Percentiles rank a stretch among this genome's conserved stretches.
Evolutionary conservation across 306 rosid genomes (phyloP).

Genomic region (Vigna angularis): DNA sequence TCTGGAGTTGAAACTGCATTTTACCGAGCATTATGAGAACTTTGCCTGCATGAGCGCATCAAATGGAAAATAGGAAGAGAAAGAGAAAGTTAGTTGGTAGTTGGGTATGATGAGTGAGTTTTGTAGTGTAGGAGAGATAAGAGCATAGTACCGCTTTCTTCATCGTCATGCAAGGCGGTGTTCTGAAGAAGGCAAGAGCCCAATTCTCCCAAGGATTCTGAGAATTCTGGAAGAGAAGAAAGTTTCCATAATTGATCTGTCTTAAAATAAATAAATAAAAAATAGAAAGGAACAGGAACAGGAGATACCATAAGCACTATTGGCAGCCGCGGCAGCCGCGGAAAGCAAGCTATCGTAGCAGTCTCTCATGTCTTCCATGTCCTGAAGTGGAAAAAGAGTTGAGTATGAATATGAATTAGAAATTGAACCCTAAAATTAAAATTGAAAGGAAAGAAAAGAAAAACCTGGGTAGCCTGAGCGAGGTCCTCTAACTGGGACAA

Average conservation of each 20-base stretch:
- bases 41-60: slow-evolving; percentile 56
- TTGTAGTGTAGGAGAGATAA: neutral
- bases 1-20: slow-evolving; percentile 76
- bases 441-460: neutral
- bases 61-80: neutral
- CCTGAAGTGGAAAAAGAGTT: slow-evolving; percentile 46
- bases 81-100: neutral
- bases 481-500: slow-evolving; percentile 71
- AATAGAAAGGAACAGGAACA: neutral
- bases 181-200: slow-evolving; percentile 90
- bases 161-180: slow-evolving; percentile 78
- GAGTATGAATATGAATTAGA: slow-evolving; percentile 1
- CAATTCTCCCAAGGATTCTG: slow-evolving; percentile 79
- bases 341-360: slow-evolving; percentile 83
- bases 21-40: slow-evolving; percentile 81
- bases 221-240: slow-evolving; percentile 63
- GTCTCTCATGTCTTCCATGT: slow-evolving; percentile 81
- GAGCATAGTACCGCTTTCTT: slow-evolving; percentile 68
- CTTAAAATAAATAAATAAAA: neutral
- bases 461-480: slow-evolving; percentile 72
- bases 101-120: neutral
- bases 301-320: slow-evolving; percentile 70
- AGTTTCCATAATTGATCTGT: neutral
- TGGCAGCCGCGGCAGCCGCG: slow-evolving; percentile 82
- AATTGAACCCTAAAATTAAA: slow-evolving; percentile 34